Conservation (phyloP, 2,329 filamentous ascomycete species). For the Paracorniculantispora psalliotae region DNA sequence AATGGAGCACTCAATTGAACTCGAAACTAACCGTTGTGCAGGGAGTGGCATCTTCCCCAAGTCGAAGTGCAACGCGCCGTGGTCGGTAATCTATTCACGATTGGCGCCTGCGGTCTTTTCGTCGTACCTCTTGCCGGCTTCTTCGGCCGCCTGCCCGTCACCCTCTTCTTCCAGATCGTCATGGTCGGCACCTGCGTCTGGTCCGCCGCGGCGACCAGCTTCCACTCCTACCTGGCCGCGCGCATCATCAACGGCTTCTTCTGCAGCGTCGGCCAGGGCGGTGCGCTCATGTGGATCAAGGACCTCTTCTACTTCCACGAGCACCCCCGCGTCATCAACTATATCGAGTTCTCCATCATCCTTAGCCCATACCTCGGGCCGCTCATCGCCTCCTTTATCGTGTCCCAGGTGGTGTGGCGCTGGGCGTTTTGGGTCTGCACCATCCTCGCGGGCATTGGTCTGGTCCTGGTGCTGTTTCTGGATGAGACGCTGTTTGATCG, state of each 20-base stretch:
- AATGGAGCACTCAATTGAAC: not conserved
- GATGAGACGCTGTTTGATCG: constrained; percentile 49
- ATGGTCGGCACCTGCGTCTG: constrained; percentile 36
- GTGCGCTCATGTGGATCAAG: constrained; percentile 48
- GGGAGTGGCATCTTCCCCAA: constrained; percentile 40
- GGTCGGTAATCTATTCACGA: constrained; percentile 48
- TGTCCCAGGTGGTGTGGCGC: constrained; percentile 40
- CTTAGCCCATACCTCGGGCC: constrained; percentile 41
- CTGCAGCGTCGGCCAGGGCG: constrained; percentile 38
- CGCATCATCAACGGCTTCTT: constrained; percentile 36
- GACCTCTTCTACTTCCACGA: constrained; percentile 59
- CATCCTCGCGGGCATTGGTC: constrained; percentile 31
- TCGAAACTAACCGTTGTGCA: not conserved
- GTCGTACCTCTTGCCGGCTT: constrained; percentile 37
- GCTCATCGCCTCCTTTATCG: constrained; percentile 43
- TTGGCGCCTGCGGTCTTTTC: constrained; percentile 37
- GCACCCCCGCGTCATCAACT: constrained; percentile 44
- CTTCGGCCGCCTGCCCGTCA: constrained; percentile 36
- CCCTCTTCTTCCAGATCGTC: constrained; percentile 32
- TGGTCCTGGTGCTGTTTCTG: constrained; percentile 38
- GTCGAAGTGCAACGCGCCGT: constrained; percentile 41
- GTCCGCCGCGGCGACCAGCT: constrained; percentile 30
- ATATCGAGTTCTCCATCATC: constrained; percentile 41
- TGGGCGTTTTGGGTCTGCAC: constrained; percentile 45
- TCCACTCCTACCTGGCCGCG: constrained; percentile 42